These are phyloP conservation scores for Alternaria panax DNA, from an alignment of 2,329 filamentous ascomycete genomes.

Conservation along the genomic window DNA sequence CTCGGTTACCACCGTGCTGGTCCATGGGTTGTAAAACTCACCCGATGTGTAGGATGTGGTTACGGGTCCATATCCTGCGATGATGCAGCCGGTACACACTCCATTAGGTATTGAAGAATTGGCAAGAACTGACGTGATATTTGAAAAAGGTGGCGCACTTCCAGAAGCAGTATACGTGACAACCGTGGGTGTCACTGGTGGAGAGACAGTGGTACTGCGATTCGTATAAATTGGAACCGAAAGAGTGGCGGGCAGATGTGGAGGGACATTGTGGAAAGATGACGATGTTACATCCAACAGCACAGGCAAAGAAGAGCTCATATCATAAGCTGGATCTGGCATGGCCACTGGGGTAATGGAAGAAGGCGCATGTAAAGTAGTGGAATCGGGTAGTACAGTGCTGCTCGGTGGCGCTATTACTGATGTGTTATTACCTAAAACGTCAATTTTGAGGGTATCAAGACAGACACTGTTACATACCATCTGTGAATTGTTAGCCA, in stretches of 20 bases:
- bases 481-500: conserved; percentile 23
- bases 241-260: background rate
- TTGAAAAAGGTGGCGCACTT: background rate
- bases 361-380: conserved; percentile 1
- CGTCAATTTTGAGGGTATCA: conserved; percentile 1
- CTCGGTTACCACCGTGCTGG: conserved; percentile 34
- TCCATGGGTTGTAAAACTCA: conserved; percentile 21
- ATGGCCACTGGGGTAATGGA: background rate
- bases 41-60: conserved; percentile 29
- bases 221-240: conserved; percentile 4
- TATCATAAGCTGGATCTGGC: background rate
- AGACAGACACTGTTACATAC: conserved; percentile 18
- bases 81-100: conserved; percentile 43
- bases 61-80: conserved; percentile 33
- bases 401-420: conserved; percentile 1
- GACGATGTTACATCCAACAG: background rate
- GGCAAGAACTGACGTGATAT: background rate
- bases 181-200: background rate
- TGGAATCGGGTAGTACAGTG: background rate
- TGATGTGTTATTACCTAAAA: background rate
- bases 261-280: background rate
- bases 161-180: background rate
- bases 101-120: conserved; percentile 6
- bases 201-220: background rate
- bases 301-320: background rate